A percentile compares a stretch with the other conserved stretches of the same genome.
These are phyloP conservation scores for Scytalidium lignicola DNA, from an alignment of 2,329 filamentous ascomycete genomes.

Conservation along the genomic window DNA sequence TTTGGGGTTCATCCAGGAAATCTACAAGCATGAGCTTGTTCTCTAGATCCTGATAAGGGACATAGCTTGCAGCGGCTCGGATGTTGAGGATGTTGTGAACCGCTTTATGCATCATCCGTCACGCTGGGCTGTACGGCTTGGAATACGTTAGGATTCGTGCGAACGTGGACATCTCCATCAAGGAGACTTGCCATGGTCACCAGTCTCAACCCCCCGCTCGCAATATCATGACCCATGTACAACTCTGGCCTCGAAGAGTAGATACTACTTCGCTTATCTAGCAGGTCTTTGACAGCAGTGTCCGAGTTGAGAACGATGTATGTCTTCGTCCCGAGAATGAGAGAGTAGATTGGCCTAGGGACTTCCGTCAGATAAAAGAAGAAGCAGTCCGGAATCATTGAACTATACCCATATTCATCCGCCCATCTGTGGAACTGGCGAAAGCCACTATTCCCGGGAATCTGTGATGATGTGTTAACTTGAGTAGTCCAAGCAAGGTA, in stretches of 20 bases:
- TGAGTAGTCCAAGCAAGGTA: neutral
- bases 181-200: constrained; percentile 37
- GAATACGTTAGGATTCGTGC: too few species aligned
- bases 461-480: constrained; percentile 5
- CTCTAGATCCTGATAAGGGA: constrained; percentile 41
- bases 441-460: constrained; percentile 7
- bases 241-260: constrained; percentile 10
- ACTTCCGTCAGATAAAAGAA: too few species aligned
- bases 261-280: constrained; percentile 13
- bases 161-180: too few species aligned
- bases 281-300: constrained; percentile 13
- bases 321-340: constrained; percentile 15
- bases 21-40: constrained; percentile 42
- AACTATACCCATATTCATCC: constrained; percentile 16
- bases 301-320: constrained; percentile 12
- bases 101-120: constrained; percentile 36
- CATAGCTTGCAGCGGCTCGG: constrained; percentile 19
- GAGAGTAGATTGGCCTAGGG: constrained; percentile 28
- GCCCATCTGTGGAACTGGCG: constrained; percentile 16
- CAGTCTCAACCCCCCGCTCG: constrained; percentile 39
- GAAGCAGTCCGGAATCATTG: too few species aligned
- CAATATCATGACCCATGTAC: constrained; percentile 17
- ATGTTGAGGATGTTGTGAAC: constrained; percentile 33
- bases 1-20: constrained; percentile 33
- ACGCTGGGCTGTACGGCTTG: constrained; percentile 23